Conservation (phyloP, 345 rosid species). For the Acer negundo region DNA sequence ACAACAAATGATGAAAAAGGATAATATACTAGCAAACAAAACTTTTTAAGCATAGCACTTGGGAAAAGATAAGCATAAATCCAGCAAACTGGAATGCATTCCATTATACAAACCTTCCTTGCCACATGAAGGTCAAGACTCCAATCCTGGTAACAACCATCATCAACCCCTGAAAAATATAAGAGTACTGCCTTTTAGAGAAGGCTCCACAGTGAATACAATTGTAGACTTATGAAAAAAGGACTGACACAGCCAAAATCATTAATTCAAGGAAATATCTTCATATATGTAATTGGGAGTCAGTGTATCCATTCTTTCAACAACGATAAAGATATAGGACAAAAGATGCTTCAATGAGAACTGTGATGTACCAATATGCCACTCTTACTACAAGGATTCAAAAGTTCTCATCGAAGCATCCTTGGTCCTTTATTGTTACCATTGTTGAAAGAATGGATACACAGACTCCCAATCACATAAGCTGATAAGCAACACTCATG, state of each 20-base stretch:
- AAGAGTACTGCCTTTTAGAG: conserved; percentile 15
- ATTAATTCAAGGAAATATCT: neutral
- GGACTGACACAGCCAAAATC: neutral
- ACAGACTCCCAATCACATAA: neutral
- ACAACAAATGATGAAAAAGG: conserved; percentile 21
- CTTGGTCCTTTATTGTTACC: neutral
- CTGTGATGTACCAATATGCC: neutral
- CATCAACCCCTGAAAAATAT: conserved; percentile 60
- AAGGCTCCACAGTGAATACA: conserved; percentile 1
- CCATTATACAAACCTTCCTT: conserved; percentile 54
- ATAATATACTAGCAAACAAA: conserved; percentile 13
- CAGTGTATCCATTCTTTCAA: conserved; percentile 3
- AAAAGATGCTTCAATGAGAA: neutral
- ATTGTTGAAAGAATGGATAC: conserved; percentile 9
- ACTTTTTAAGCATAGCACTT: neutral
- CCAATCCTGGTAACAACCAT: conserved; percentile 91
- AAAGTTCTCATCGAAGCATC: neutral
- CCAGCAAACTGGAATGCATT: neutral
- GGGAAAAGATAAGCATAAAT: neutral
- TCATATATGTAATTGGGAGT: neutral
- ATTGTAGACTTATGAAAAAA: neutral
- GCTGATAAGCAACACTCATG: conserved; percentile 1
- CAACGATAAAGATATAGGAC: conserved; percentile 1
- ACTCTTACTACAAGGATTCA: neutral
- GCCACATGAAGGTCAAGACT: conserved; percentile 79